phyloP scores from a whole-genome alignment of 352 stramenopile genomes.

The Hyaloperonospora arabidopsidis region DNA sequence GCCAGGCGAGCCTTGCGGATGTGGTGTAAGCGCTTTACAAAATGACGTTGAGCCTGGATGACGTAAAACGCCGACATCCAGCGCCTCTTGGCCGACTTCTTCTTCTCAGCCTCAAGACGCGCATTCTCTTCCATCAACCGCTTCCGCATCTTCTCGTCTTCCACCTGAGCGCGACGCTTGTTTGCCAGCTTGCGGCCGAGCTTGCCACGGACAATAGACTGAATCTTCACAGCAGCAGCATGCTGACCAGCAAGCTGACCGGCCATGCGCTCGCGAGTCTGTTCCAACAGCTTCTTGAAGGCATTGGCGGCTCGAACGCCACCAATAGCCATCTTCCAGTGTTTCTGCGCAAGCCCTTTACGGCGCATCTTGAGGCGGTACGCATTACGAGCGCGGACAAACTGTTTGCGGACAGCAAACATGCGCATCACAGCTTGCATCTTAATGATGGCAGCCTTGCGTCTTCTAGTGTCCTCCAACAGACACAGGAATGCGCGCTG shows the following conservation, averaged over 20 bases:
- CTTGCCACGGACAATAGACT: slow-evolving; percentile 77
- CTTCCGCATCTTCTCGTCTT: slow-evolving; percentile 76
- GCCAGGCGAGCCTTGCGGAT: slow-evolving; percentile 75
- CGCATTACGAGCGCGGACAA: slow-evolving; percentile 57
- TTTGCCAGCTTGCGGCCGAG: slow-evolving; percentile 66
- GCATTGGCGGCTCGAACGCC: slow-evolving; percentile 58
- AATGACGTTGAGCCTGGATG: slow-evolving; percentile 71
- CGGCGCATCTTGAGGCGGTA: slow-evolving; percentile 59
- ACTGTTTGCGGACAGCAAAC: slow-evolving; percentile 79
- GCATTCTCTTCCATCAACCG: slow-evolving; percentile 66
- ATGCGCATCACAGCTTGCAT: slow-evolving; percentile 83
- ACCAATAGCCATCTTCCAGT: slow-evolving; percentile 60
- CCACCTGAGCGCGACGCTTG: slow-evolving; percentile 52
- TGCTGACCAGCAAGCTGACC: slow-evolving; percentile 37
- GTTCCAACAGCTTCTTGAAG: slow-evolving; percentile 54
- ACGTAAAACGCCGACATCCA: slow-evolving; percentile 65
- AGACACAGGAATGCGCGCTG: slow-evolving; percentile 80
- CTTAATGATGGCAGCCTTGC: slow-evolving; percentile 70
- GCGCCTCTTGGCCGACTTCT: slow-evolving; percentile 73
- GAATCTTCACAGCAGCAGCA: slow-evolving; percentile 58
- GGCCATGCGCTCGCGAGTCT: slow-evolving; percentile 43
- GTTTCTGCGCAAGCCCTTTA: slow-evolving; percentile 61
- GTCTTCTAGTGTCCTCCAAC: slow-evolving; percentile 60
- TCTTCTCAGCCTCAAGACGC: slow-evolving; percentile 48
- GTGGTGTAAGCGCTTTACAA: slow-evolving; percentile 67